Evolutionary conservation across 805 yeast genomes (phyloP), one percentile per base, ranked within the genome.

Genomic region (Ogataea polymorpha): DNA sequence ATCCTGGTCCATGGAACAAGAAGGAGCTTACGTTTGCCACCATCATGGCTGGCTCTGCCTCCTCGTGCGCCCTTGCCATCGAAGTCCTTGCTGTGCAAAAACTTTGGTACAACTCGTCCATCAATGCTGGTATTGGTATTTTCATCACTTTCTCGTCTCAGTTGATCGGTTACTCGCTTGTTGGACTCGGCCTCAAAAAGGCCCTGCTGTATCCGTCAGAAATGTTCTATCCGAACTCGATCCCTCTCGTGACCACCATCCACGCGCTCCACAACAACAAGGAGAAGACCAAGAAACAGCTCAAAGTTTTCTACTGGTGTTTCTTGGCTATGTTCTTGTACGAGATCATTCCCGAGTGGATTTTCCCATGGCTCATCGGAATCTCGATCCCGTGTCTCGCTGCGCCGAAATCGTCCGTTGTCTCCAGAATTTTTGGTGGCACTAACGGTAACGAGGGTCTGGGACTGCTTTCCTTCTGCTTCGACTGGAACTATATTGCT

Each of bases 11-110:
- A 9, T 72, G 68, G 66, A 64, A 58, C 48, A 54, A 56, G 42
- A 71, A 71, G 51, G 77, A 71, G 51, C 74, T 70, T 59, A 68
- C 59, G 23, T 56, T 70, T 12, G 64, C 72, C 6, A 53, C 70
- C 21, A 63, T 65, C 53, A 65, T 55, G 51, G 57, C 66, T 14
- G 56, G 60, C 7, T 55, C 68, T 20, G 64, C 60, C 38, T 35
- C 59, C 44, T 26, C 63, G 44, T 55, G 58, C 49, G 55, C 60
- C 20, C 42, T 54, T 32, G 60, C 60, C 21, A 46, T 62, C 34
- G 65, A 61, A 44, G 65, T 61, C 23, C 41, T 61, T 39, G 64
- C 64, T 33, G 66, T 60, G 26, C 64, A 61, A 45, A 56, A 49
- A 41, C 48, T 60, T 24, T 61, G 65, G 63, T 61, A 61, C 50